Evolutionary conservation across 129 eudicot species (phyloP).

Genomic region (Helichrysum umbraculigerum): DNA sequence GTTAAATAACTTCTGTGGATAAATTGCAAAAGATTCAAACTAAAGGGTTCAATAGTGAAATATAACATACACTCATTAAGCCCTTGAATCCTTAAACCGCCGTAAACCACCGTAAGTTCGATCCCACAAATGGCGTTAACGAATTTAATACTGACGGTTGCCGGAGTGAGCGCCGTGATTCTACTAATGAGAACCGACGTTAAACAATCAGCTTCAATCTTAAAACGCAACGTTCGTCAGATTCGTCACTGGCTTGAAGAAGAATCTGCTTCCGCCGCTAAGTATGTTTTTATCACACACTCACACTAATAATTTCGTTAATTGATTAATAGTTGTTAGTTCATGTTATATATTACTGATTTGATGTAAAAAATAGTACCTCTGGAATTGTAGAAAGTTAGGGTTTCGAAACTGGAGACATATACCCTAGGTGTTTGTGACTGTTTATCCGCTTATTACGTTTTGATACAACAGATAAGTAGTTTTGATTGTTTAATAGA

Average conservation of each 20-base stretch:
- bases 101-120: not conserved
- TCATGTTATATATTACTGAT: not conserved
- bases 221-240: constrained; percentile 76
- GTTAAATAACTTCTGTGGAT: too few species aligned
- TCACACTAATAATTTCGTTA: not conserved
- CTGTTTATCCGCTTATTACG: not conserved
- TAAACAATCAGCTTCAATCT: constrained; percentile 66
- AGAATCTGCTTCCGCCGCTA: constrained; percentile 73
- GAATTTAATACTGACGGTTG: constrained; percentile 75
- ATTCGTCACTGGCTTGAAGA: constrained; percentile 91
- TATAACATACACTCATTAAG: not conserved
- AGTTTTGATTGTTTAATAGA: not conserved
- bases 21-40: too few species aligned
- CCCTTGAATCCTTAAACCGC: not conserved
- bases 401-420: constrained; percentile 20
- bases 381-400: not conserved
- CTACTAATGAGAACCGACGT: constrained; percentile 73
- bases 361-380: not conserved
- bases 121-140: constrained; percentile 58
- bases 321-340: not conserved
- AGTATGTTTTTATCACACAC: constrained; percentile 32
- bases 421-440: not conserved
- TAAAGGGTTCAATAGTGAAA: too few species aligned
- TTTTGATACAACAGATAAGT: not conserved
- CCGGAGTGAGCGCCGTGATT: constrained; percentile 81